Evolutionary conservation across 1,284 basidiomycete genomes (phyloP).

Genomic region (Phenoliferia sp.): DNA sequence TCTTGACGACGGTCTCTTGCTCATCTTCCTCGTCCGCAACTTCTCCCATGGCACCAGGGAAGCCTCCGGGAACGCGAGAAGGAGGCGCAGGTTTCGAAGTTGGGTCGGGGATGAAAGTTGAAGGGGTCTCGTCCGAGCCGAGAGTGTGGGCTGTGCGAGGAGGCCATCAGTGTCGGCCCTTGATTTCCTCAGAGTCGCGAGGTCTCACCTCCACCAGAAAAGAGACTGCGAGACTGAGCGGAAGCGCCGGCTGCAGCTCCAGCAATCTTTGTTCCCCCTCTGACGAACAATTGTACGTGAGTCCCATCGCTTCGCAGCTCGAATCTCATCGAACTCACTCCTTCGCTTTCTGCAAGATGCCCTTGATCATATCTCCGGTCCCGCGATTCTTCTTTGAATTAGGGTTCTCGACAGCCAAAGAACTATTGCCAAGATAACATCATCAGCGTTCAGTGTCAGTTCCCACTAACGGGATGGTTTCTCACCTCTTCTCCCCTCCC

Average conservation of each 20-base stretch:
- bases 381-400: slow-evolving; percentile 46
- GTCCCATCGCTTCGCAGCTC: neutral
- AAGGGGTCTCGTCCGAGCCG: slow-evolving; percentile 78
- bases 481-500: slow-evolving; percentile 78
- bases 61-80: slow-evolving; percentile 20
- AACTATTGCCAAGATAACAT: slow-evolving; percentile 51
- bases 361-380: slow-evolving; percentile 61
- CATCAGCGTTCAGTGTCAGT: slow-evolving; percentile 4
- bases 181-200: no score
- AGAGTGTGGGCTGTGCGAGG: slow-evolving; percentile 63
- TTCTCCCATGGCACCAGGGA: slow-evolving; percentile 25
- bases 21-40: slow-evolving; percentile 50
- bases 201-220: slow-evolving; percentile 22
- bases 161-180: no score
- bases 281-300: neutral
- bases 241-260: slow-evolving; percentile 1
- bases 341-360: slow-evolving; percentile 74
- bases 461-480: neutral
- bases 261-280: slow-evolving; percentile 1
- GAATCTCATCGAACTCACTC: slow-evolving; percentile 53
- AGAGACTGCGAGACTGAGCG: slow-evolving; percentile 7
- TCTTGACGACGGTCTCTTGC: slow-evolving; percentile 61
- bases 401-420: slow-evolving; percentile 84
- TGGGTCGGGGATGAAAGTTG: slow-evolving; percentile 65
- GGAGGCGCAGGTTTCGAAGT: slow-evolving; percentile 38